These are phyloP conservation scores for Fusarium dimerum DNA, from an alignment of 2,329 filamentous ascomycete species.

Conservation along the genomic window DNA sequence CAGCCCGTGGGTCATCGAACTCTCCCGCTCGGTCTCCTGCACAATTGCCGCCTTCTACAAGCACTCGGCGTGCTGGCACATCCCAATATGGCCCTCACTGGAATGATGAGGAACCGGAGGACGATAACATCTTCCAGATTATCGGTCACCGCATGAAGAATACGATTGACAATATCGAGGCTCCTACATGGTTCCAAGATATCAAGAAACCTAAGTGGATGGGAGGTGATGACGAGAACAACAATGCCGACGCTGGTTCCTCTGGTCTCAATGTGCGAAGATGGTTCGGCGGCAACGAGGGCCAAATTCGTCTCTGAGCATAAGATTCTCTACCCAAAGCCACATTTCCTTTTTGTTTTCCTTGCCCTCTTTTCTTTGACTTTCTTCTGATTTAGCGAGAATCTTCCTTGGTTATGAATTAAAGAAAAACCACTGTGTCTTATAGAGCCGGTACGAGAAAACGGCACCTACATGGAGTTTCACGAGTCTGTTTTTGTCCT, in stretches of 20 bases:
- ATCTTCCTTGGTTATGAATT: constrained; percentile 9
- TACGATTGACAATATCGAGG: constrained; percentile 80
- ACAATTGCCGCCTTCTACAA: constrained; percentile 27
- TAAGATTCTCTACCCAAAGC: background rate
- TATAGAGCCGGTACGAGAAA: constrained; percentile 12
- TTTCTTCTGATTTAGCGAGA: constrained; percentile 1
- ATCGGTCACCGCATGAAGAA: constrained; percentile 87
- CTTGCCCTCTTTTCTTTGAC: no score
- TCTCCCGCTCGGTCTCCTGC: constrained; percentile 45
- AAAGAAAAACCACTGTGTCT: background rate
- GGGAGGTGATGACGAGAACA: constrained; percentile 55
- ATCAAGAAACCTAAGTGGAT: constrained; percentile 84
- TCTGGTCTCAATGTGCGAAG: constrained; percentile 48
- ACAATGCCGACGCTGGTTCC: constrained; percentile 28
- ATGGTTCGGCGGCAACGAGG: constrained; percentile 58
- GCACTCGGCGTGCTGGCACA: constrained; percentile 31
- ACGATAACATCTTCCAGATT: constrained; percentile 81
- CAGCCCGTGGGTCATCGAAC: constrained; percentile 36
- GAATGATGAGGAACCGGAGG: constrained; percentile 62
- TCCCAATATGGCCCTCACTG: constrained; percentile 32
- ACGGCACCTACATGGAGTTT: constrained; percentile 24
- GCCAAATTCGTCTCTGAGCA: constrained; percentile 31
- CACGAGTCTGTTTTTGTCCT: background rate
- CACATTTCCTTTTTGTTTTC: constrained; percentile 10
- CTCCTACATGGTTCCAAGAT: constrained; percentile 79